Conservation (phyloP, 306 rosid species). For the Carpinus fangiana region DNA sequence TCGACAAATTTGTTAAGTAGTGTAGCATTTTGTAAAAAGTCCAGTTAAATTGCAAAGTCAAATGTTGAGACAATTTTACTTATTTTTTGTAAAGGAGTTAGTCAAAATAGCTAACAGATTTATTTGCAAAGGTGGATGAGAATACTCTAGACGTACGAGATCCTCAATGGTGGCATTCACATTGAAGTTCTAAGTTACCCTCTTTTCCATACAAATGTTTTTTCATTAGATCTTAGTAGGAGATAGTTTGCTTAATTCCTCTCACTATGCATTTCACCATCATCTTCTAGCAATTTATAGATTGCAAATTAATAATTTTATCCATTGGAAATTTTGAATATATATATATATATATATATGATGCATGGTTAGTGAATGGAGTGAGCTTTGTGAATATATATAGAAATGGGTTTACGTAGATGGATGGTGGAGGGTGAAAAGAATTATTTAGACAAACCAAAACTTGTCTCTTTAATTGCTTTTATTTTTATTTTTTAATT, state of each 20-base stretch:
- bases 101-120: no score
- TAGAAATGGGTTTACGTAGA: background rate
- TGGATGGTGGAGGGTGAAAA: background rate
- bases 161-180: background rate
- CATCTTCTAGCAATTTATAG: background rate
- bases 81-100: no score
- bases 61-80: no score
- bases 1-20: no score
- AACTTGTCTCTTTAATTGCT: background rate
- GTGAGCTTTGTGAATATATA: background rate
- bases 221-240: constrained; percentile 2
- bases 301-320: no score
- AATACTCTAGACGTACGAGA: no score
- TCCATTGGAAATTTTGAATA: no score
- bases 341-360: no score
- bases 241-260: background rate
- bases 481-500: background rate
- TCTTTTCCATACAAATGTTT: background rate
- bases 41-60: no score
- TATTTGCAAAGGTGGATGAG: no score
- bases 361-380: background rate
- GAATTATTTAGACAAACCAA: background rate
- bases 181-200: background rate
- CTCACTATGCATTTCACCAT: constrained; percentile 16
- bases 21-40: no score